Evolutionary conservation across 148 eudicot genomes (phyloP).

Genomic region (Amaranthus palmeri): DNA sequence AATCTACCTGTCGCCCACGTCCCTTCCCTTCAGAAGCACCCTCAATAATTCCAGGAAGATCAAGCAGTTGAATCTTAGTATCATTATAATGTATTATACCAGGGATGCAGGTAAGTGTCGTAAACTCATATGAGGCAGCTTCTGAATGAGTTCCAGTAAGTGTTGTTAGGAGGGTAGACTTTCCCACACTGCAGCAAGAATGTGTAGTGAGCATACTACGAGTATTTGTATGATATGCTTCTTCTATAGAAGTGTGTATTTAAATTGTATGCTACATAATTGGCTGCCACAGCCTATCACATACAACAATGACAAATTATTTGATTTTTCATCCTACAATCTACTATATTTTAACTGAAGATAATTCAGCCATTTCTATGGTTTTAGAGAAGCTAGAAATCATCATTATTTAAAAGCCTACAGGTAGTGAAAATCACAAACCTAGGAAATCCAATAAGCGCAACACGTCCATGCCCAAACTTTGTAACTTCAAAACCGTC

Average conservation of each 20-base stretch:
- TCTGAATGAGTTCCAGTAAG: slow-evolving; percentile 98
- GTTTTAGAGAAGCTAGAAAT: not conserved
- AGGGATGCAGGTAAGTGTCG: slow-evolving; percentile 96
- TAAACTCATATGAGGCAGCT: slow-evolving; percentile 98
- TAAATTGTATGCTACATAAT: not conserved
- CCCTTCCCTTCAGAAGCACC: slow-evolving; percentile 99
- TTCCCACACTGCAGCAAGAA: slow-evolving; percentile 77
- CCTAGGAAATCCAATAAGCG: slow-evolving; percentile 99
- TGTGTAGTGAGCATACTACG: not conserved
- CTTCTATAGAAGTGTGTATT: not conserved
- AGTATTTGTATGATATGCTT: not conserved
- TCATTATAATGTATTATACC: slow-evolving; percentile 96
- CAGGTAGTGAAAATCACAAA: slow-evolving; percentile 27
- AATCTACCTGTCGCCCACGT: slow-evolving; percentile 93
- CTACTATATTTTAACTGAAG: slow-evolving; percentile 3
- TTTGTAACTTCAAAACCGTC: slow-evolving; percentile 99
- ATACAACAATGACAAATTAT: not conserved
- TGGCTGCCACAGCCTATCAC: not conserved
- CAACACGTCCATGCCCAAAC: slow-evolving; percentile 98
- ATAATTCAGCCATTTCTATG: not conserved
- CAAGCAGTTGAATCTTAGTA: slow-evolving; percentile 95
- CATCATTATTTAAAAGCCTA: slow-evolving; percentile 1
- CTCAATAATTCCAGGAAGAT: slow-evolving; percentile 99
- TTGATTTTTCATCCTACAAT: slow-evolving; percentile 4
- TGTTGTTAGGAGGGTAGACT: slow-evolving; percentile 87